Percentiles rank a stretch among this genome's conserved stretches.
Evolutionary conservation across 2,329 filamentous ascomycete species (phyloP).

Genomic region (Gnomoniopsis sp.): DNA sequence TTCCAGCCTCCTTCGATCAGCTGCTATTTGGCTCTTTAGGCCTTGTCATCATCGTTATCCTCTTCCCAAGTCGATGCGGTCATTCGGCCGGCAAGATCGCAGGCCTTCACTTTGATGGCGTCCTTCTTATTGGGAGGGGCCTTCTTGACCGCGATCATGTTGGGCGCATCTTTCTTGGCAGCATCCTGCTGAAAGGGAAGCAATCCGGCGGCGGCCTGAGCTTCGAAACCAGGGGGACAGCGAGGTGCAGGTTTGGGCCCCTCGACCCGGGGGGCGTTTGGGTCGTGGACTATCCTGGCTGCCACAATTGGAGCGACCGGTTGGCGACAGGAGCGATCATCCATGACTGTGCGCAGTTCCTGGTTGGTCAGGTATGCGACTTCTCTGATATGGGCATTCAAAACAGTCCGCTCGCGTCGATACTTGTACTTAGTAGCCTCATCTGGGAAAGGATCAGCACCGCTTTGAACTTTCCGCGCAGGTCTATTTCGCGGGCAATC

Average conservation of each 20-base stretch:
- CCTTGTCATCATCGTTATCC: neutral
- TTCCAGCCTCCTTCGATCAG: no score
- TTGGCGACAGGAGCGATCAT: neutral
- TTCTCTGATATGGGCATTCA: slow-evolving; percentile 1
- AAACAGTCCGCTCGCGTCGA: neutral
- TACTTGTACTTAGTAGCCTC: slow-evolving; percentile 4
- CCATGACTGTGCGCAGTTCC: neutral
- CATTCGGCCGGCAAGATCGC: neutral
- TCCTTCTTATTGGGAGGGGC: neutral
- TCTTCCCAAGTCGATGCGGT: neutral
- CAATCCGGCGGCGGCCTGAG: neutral
- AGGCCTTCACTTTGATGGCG: neutral
- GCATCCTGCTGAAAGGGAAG: neutral
- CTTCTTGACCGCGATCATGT: neutral
- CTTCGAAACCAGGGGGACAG: neutral
- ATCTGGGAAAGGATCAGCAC: neutral
- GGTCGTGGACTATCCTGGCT: neutral
- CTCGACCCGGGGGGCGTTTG: neutral
- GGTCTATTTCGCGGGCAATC: neutral
- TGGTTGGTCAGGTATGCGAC: neutral
- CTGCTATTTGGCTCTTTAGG: no score
- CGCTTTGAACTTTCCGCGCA: neutral
- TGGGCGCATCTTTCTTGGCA: neutral
- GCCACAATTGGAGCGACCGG: neutral
- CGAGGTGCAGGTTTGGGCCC: neutral